Evolutionary conservation across 345 rosid species (phyloP).

Genomic region (Erysimum cheiranthoides): DNA sequence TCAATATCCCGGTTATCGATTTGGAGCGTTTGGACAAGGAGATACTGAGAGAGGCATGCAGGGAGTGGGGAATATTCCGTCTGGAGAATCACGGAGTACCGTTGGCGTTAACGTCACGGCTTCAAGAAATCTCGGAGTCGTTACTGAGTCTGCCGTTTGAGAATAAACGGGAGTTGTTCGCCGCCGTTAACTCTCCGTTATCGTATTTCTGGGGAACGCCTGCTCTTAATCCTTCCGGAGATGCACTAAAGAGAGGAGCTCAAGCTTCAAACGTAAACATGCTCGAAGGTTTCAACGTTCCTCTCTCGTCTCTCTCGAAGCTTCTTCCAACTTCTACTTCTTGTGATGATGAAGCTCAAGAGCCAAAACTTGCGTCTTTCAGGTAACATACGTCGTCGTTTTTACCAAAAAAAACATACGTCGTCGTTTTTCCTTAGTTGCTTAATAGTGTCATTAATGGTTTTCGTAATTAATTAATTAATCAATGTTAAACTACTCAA

Average conservation of each 20-base stretch:
- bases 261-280: slow-evolving; percentile 45
- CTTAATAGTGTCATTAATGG: background rate
- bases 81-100: slow-evolving; percentile 75
- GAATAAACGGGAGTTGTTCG: slow-evolving; percentile 36
- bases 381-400: slow-evolving; percentile 54
- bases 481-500: background rate
- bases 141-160: slow-evolving; percentile 62
- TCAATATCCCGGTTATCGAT: slow-evolving; percentile 57
- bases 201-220: slow-evolving; percentile 90
- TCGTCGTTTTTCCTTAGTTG: background rate
- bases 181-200: slow-evolving; percentile 47
- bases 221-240: slow-evolving; percentile 64
- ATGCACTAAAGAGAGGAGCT: slow-evolving; percentile 50
- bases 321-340: slow-evolving; percentile 18
- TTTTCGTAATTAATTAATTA: background rate
- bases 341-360: slow-evolving; percentile 17
- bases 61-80: slow-evolving; percentile 74
- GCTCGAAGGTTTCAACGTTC: slow-evolving; percentile 77
- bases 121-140: slow-evolving; percentile 51
- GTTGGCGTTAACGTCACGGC: slow-evolving; percentile 43
- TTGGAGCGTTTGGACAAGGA: slow-evolving; percentile 52
- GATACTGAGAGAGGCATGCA: slow-evolving; percentile 58
- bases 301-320: slow-evolving; percentile 55
- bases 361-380: slow-evolving; percentile 52
- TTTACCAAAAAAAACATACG: slow-evolving; percentile 26